phyloP scores from a whole-genome alignment of 345 rosid species.

The Citrus sinensis region DNA sequence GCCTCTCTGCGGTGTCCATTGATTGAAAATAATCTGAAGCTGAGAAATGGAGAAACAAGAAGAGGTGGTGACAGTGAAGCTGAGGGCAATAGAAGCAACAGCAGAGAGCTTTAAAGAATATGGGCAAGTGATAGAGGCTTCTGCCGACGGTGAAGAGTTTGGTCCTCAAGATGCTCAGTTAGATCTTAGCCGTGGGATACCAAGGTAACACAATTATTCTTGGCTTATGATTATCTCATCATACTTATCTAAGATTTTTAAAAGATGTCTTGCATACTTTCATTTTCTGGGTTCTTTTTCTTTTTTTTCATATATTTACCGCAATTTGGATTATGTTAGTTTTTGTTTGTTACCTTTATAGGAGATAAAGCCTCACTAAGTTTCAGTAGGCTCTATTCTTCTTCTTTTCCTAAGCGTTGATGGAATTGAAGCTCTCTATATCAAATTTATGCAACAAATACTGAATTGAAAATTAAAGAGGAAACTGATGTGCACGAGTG shows the following conservation, averaged over 20 bases:
- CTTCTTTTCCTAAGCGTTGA: background rate
- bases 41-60: background rate
- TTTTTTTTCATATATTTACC: too few species aligned
- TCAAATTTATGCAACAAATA: background rate
- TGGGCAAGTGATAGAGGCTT: slow-evolving; percentile 65
- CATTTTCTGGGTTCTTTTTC: too few species aligned
- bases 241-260: too few species aligned
- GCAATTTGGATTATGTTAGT: background rate
- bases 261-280: too few species aligned
- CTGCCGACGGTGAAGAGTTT: slow-evolving; percentile 51
- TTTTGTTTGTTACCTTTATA: background rate
- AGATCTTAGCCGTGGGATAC: slow-evolving; percentile 63
- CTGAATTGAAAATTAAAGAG: background rate
- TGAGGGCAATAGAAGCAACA: slow-evolving; percentile 67
- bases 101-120: slow-evolving; percentile 61
- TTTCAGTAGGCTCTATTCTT: background rate
- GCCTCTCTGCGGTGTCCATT: background rate
- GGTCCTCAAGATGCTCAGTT: slow-evolving; percentile 82
- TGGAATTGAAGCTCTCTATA: background rate
- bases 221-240: too few species aligned
- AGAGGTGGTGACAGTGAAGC: slow-evolving; percentile 26
- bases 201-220: slow-evolving; percentile 36
- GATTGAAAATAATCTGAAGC: background rate
- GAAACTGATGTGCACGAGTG: background rate
- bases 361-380: background rate